Conservation (phyloP, 768 basidiomycete genomes). For the Naematelia encephala region DNA sequence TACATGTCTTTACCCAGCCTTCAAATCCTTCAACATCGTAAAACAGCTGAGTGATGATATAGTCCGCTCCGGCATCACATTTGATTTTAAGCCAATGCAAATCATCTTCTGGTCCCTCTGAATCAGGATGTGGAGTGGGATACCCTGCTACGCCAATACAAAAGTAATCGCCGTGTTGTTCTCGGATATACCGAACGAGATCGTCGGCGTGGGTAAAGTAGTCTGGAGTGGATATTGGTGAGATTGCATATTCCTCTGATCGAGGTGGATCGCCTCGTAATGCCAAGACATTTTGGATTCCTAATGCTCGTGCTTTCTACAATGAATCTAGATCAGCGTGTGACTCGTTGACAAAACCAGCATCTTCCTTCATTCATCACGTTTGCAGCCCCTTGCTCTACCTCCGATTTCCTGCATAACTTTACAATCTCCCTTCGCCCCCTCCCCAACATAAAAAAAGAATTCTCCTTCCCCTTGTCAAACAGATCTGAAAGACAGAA, state of each 20-base stretch:
- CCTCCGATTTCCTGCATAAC: too few species aligned
- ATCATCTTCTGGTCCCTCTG: conserved; percentile 53
- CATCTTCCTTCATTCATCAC: too few species aligned
- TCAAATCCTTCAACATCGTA: conserved; percentile 90
- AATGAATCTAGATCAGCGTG: too few species aligned
- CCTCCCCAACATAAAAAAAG: too few species aligned
- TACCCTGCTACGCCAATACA: conserved; percentile 96
- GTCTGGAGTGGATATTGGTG: conserved; percentile 24
- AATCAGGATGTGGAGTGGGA: conserved; percentile 56
- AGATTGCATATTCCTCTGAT: conserved; percentile 69
- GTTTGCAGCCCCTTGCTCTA: too few species aligned
- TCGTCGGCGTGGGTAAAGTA: conserved; percentile 76
- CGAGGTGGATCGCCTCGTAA: conserved; percentile 92
- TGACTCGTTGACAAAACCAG: too few species aligned
- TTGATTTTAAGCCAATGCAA: conserved; percentile 74
- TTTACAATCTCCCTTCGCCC: too few species aligned
- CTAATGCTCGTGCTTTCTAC: conserved; percentile 70
- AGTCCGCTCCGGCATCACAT: conserved; percentile 91
- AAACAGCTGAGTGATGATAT: conserved; percentile 93
- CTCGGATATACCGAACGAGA: conserved; percentile 84
- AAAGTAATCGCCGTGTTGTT: conserved; percentile 76
- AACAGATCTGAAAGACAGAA: too few species aligned
- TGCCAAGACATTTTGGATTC: conserved; percentile 85
- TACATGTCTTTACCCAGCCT: conserved; percentile 69
- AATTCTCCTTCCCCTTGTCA: too few species aligned